A percentile compares a stretch with the other conserved stretches of the same genome.
Conservation (phyloP, 2,329 filamentous ascomycete species). For the Cladosporium cucumerinum region DNA sequence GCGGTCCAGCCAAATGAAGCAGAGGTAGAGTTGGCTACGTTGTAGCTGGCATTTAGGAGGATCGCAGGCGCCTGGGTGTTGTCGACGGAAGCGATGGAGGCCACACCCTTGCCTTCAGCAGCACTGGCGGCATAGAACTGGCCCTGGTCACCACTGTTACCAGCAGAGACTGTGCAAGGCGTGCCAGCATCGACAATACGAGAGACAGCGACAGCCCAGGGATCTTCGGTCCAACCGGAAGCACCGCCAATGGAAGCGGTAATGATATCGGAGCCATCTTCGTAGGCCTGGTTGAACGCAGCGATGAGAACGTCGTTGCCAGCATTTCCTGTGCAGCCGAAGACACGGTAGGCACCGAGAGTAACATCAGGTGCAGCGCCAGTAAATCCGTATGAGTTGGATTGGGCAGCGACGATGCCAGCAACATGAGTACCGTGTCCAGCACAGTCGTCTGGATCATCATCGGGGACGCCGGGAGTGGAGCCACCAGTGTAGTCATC, state of each 20-base stretch:
- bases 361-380: constrained; percentile 57
- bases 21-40: constrained; percentile 28
- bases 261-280: constrained; percentile 46
- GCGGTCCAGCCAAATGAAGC: constrained; percentile 37
- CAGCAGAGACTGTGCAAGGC: constrained; percentile 50
- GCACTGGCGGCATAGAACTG: constrained; percentile 47
- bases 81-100: constrained; percentile 47
- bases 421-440: constrained; percentile 63
- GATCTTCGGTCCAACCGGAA: constrained; percentile 36
- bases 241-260: constrained; percentile 36
- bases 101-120: constrained; percentile 42
- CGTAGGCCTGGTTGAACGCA: constrained; percentile 58
- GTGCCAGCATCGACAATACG: constrained; percentile 47
- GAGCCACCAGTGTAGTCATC: constrained; percentile 41
- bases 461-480: constrained; percentile 44
- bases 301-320: constrained; percentile 57
- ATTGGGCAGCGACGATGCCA: constrained; percentile 60
- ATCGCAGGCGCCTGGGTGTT: constrained; percentile 36
- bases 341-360: constrained; percentile 56
- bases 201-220: constrained; percentile 41
- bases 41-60: constrained; percentile 36
- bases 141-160: constrained; percentile 50
- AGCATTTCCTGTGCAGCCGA: constrained; percentile 53
- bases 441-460: constrained; percentile 53
- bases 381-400: constrained; percentile 52